Evolutionary conservation across 345 rosid species (phyloP), one percentile per base, ranked within the genome.

Genomic region (Fremontodendron californicum): DNA sequence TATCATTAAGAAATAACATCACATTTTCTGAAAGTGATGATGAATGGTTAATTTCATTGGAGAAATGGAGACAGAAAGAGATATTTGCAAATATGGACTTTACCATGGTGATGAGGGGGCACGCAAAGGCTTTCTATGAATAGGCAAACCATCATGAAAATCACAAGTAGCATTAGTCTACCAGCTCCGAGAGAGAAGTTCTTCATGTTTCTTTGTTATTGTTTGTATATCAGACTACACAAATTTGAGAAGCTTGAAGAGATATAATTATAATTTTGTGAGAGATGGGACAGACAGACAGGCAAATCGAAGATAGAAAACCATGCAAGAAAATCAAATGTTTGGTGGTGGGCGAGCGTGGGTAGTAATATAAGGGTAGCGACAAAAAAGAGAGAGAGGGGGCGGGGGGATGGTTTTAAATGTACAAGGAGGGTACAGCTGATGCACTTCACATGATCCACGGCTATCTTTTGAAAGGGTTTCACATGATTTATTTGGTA

Each of bases 391-490:
- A n/a, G n/a, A n/a, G n/a, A n/a, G n/a, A 12, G 48, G 10, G 75
- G 75, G 7, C 0, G 45, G 10, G 69, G 61, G 18, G 51, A 1
- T 6, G 65, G 70, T 19, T 80, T 74, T 86, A 75, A 90, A 90
- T 85, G 87, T 33, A 33, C 69, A 75, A 72, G 70, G 18, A 10
- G 49, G 33, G 45, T 33, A 6, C 87, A 81, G 74, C 87, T 80
- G 89, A 83, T 75, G 51, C 65, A 82, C 71, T 73, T 91, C 98
- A 90, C 94, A 87, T 91, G 98, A 91, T 90, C 82, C 94, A 70
- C 82, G 91, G 76, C 89, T 9, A 75, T 54, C 78, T 79, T 81
- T 77, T 85, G 29, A 76, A 82, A 45, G 78, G 67, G n/a, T 71
- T 79, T 82, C 88, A 85, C 87, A 79, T 75, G 85, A 74, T 70